These are phyloP conservation scores for Penicillium sp. DNA, from an alignment of 2,329 filamentous ascomycete genomes.

Conservation along the genomic window DNA sequence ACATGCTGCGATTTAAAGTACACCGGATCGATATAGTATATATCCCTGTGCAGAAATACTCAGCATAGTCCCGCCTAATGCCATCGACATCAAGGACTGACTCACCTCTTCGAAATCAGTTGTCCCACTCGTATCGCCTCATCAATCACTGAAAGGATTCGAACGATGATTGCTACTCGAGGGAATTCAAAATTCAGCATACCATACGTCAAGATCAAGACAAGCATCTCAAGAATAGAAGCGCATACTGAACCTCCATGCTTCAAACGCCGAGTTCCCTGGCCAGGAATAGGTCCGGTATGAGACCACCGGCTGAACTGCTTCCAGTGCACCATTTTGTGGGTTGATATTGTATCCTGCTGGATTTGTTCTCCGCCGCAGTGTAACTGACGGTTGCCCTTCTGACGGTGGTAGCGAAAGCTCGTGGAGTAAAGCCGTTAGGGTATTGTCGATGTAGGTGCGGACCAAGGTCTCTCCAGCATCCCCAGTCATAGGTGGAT, in stretches of 20 bases:
- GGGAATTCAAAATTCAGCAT: not conserved
- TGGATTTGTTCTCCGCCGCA: slow-evolving; percentile 28
- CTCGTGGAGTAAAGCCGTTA: slow-evolving; percentile 28
- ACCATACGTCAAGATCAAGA: not conserved
- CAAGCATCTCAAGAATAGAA: not conserved
- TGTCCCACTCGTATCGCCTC: slow-evolving; percentile 50
- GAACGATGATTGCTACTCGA: slow-evolving; percentile 52
- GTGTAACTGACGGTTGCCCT: slow-evolving; percentile 29
- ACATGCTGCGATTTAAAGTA: slow-evolving; percentile 59
- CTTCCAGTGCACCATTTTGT: slow-evolving; percentile 30
- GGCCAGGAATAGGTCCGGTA: slow-evolving; percentile 53
- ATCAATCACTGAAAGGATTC: slow-evolving; percentile 57
- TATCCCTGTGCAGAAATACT: slow-evolving; percentile 49
- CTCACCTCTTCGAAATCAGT: slow-evolving; percentile 59
- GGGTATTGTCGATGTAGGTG: slow-evolving; percentile 30
- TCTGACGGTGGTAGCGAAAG: slow-evolving; percentile 24
- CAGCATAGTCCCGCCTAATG: not conserved
- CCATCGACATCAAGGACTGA: not conserved
- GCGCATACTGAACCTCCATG: slow-evolving; percentile 51
- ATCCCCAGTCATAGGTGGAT: not conserved
- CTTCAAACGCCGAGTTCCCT: slow-evolving; percentile 55
- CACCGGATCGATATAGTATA: slow-evolving; percentile 63
- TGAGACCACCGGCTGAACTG: slow-evolving; percentile 13
- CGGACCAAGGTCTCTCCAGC: slow-evolving; percentile 17
- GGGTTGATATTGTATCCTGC: slow-evolving; percentile 29